Evolutionary conservation across 2,329 filamentous ascomycete species (phyloP), one percentile per base, ranked within the genome.

Genomic region (Phialophora chinensis): DNA sequence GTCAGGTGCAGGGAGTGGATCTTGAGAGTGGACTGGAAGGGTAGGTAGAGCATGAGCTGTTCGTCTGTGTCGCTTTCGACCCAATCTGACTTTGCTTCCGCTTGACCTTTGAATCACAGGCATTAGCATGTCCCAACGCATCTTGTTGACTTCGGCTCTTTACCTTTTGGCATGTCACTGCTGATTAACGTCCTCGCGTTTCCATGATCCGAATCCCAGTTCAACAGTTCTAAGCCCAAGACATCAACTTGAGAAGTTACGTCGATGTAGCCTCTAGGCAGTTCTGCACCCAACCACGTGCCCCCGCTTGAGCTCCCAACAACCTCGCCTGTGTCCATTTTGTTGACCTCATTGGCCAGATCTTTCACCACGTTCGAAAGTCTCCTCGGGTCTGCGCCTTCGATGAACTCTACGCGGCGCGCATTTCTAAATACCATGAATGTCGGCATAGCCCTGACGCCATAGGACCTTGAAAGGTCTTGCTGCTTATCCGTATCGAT

Each of bases 61-160:
- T 98, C 93, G 76, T 99, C 95, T 42, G 94, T 96, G 76, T 97
- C 94, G 78, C 92, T 97, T 83, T 97, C 92, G 25, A 98, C 89
- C 90, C 91, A 98, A 79, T 99, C 94, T 75, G 87, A 87, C 31
- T 81, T 77, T 27, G 77, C 77, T 38, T 80, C 78, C 63, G 81
- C 85, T 73, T 88, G 87, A 57, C 77, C 79, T 70, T 78, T 78
- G 59, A 54, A 27, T 63, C 49, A 58, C 75, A 20, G 55, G n/a
- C 14, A 12, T 58, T 97, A 93, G 78, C 92, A 97, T 83, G 96
- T 91, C 25, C 97, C 88, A 90, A 91, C 97, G 79, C 80, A 76
- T 23, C 75, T 77, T 35, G 81, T 33, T 80, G 10, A 78, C 77
- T 62, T 80, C 84, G 72, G 87, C 87, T 42, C 78, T 69, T 79